Percentiles rank a stretch among this genome's conserved stretches.
Conservation (phyloP, 441 rosid species). For the California macrophylla region DNA sequence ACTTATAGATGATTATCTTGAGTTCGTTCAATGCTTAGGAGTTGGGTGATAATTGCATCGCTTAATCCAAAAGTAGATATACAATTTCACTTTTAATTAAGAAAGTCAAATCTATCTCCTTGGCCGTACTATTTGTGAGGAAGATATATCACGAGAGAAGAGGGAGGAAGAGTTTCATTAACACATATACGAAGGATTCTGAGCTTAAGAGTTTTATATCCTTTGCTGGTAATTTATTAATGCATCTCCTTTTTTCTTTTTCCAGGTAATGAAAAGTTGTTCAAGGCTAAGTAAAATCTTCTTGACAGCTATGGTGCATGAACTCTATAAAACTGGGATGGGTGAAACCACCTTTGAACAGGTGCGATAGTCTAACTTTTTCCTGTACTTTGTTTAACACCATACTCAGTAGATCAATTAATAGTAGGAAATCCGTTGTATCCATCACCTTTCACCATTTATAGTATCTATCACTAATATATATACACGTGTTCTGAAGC, state of each 20-base stretch:
- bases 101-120: background rate
- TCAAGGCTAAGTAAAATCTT: slow-evolving; percentile 69
- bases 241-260: background rate
- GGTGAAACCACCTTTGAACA: slow-evolving; percentile 77
- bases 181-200: background rate
- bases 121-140: background rate
- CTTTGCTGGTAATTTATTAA: background rate
- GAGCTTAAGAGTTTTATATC: background rate
- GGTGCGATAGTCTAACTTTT: slow-evolving; percentile 28
- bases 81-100: no score
- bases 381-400: background rate
- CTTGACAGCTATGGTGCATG: slow-evolving; percentile 86
- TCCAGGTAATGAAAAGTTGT: slow-evolving; percentile 66
- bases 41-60: no score
- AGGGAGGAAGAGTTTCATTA: background rate
- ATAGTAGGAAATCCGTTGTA: background rate
- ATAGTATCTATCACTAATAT: background rate
- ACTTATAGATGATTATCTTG: no score
- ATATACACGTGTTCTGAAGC: background rate
- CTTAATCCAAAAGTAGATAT: no score
- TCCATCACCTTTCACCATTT: background rate
- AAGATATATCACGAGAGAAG: background rate
- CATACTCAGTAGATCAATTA: background rate
- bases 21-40: no score
- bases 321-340: slow-evolving; percentile 91